Evolutionary conservation across 805 yeast species (phyloP), one percentile per base, ranked within the genome.

Genomic region (Candida coquimbonensis): DNA sequence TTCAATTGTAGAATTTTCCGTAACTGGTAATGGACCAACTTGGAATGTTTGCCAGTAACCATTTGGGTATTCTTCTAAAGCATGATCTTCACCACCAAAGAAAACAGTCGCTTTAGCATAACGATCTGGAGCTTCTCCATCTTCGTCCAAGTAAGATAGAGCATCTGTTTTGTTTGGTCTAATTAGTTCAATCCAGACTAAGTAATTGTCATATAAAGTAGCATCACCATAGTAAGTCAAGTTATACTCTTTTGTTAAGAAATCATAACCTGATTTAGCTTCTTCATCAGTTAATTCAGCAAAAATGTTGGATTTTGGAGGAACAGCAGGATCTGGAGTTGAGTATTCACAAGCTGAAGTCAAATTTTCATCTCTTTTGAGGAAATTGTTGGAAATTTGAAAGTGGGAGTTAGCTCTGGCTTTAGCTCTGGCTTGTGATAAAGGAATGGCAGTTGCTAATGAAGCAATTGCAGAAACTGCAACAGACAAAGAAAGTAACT

Each of bases 131-230:
- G 44, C 40, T 3, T 50, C 47, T 21, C 51, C 54, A 34, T 53
- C 44, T 26, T 36, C 33, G 40, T 58, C 62, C 47, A 59, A 46
- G 45, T 49, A 57, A 4, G 27, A 39, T 12, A 55, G 19, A 17
- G 61, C 63, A 44, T 51, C 61, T 4, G 63, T 54, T 45, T 59
- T 58, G 52, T 58, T 58, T 45, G 62, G 63, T 36, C 53, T 46
- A 31, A 58, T 37, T 1, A 48, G 40, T 46, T 56, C 60, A 19
- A 56, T 45, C 60, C 60, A 56, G 45, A 53, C 49, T 24, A 52
- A 36, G 40, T 46, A 56, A 50, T 56, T 56, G 36, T 56, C 60
- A 32, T 50, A 56, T 5, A 46, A 17, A 4, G 59, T 48, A 9
- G 60, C 56, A 39, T 56, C 40, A n/a, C 37, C 48, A 33, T 42